Conservation (phyloP, 441 rosid genomes). For the Mallotus repandus region DNA sequence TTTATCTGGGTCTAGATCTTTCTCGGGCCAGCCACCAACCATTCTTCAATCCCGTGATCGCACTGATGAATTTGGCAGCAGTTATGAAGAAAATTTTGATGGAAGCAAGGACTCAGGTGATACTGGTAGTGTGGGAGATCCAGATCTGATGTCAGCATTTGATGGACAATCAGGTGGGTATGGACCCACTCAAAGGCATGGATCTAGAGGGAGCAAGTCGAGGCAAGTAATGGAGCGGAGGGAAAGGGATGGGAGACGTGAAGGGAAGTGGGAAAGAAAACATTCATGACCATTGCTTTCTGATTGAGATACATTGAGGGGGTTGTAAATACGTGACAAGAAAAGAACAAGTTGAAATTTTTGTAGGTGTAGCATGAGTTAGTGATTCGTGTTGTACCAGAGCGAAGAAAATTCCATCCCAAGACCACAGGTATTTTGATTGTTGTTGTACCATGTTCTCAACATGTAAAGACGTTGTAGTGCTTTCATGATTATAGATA, state of each 20-base stretch:
- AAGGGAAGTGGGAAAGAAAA: conserved; percentile 91
- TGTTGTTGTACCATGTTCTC: neutral
- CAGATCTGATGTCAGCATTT: conserved; percentile 53
- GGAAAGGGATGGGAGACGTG: conserved; percentile 73
- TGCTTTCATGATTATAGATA: neutral
- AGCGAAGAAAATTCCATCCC: neutral
- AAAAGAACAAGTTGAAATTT: neutral
- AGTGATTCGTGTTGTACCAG: neutral
- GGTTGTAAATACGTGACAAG: neutral
- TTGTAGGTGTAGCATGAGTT: neutral
- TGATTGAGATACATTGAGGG: neutral
- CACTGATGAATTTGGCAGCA: conserved; percentile 61
- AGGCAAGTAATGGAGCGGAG: conserved; percentile 64
- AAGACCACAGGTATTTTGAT: neutral
- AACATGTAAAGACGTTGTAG: neutral
- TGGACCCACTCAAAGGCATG: conserved; percentile 58
- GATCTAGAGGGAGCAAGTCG: conserved; percentile 70
- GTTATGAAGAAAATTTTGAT: conserved; percentile 65
- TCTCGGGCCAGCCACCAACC: conserved; percentile 65
- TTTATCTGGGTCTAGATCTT: conserved; percentile 57
- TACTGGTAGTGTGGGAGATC: conserved; percentile 71
- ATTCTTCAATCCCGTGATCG: conserved; percentile 78
- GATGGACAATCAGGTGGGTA: conserved; percentile 63
- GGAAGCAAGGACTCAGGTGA: conserved; percentile 86
- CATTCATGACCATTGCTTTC: conserved; percentile 36